These are phyloP conservation scores for Eurotiales sp. DNA, from an alignment of 2,329 filamentous ascomycete species.

Conservation along the genomic window DNA sequence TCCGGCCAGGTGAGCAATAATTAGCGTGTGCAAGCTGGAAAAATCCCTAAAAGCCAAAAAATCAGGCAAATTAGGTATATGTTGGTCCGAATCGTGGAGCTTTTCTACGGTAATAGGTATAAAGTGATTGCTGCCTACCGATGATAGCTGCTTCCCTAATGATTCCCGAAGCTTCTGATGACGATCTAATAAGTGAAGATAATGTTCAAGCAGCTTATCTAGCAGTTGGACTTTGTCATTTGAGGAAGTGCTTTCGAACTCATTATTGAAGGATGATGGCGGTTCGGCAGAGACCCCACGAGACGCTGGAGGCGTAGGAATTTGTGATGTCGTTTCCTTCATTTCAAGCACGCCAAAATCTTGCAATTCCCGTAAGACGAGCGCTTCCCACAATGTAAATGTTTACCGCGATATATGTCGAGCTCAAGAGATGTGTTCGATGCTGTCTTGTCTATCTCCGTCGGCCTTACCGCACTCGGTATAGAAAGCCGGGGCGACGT, in stretches of 20 bases:
- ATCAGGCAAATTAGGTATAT: conserved; percentile 18
- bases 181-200: conserved; percentile 41
- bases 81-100: not conserved
- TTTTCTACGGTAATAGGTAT: not conserved
- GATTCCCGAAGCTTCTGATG: conserved; percentile 40
- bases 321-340: conserved; percentile 26
- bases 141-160: conserved; percentile 36
- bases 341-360: no score
- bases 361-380: no score
- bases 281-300: conserved; percentile 27
- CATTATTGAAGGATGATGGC: conserved; percentile 11
- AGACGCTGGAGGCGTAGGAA: conserved; percentile 34
- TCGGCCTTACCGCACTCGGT: conserved; percentile 6
- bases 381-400: not conserved
- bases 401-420: no score
- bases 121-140: conserved; percentile 26
- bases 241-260: conserved; percentile 3
- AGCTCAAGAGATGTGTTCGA: not conserved
- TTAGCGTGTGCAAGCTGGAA: conserved; percentile 48
- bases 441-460: not conserved
- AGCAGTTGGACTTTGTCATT: conserved; percentile 31
- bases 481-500: conserved; percentile 13
- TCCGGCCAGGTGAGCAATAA: conserved; percentile 41
- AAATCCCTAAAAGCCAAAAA: conserved; percentile 38
- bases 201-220: conserved; percentile 40